phyloP scores from a whole-genome alignment of 495 filamentous ascomycete genomes.

The Penicillium samsonianum region DNA sequence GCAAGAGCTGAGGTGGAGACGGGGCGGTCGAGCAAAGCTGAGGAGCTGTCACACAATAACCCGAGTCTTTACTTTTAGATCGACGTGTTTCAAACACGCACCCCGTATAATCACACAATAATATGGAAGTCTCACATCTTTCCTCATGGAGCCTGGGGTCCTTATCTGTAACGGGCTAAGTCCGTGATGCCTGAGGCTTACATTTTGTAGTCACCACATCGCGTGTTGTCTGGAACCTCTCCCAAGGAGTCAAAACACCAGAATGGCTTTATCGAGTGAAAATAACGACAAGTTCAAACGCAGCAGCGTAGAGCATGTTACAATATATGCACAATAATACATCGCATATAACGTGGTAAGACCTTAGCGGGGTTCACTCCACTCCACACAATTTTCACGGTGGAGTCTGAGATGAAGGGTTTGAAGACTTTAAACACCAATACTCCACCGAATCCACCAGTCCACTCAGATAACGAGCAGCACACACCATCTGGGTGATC shows the following conservation, averaged over 20 bases:
- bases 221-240: neutral
- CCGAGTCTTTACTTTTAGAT: slow-evolving; percentile 30
- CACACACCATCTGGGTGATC: neutral
- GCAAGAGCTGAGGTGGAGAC: slow-evolving; percentile 2
- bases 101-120: neutral
- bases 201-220: neutral
- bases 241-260: no score
- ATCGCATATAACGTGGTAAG: neutral
- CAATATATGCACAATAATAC: no score
- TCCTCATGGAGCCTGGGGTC: slow-evolving; percentile 8
- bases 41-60: slow-evolving; percentile 22
- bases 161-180: slow-evolving; percentile 23
- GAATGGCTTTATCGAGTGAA: neutral
- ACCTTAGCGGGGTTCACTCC: slow-evolving; percentile 3
- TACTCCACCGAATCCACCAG: slow-evolving; percentile 3
- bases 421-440: slow-evolving; percentile 8
- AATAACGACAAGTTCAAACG: neutral
- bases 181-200: neutral
- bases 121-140: neutral
- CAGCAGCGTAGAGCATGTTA: no score
- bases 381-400: slow-evolving; percentile 6
- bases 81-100: neutral
- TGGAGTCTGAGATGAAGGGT: slow-evolving; percentile 4
- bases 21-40: slow-evolving; percentile 16
- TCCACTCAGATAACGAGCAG: slow-evolving; percentile 8